A percentile compares a stretch with the other conserved stretches of the same genome.
Conservation (phyloP, 495 filamentous ascomycete genomes). For the Hypomontagnella submonticulosa region DNA sequence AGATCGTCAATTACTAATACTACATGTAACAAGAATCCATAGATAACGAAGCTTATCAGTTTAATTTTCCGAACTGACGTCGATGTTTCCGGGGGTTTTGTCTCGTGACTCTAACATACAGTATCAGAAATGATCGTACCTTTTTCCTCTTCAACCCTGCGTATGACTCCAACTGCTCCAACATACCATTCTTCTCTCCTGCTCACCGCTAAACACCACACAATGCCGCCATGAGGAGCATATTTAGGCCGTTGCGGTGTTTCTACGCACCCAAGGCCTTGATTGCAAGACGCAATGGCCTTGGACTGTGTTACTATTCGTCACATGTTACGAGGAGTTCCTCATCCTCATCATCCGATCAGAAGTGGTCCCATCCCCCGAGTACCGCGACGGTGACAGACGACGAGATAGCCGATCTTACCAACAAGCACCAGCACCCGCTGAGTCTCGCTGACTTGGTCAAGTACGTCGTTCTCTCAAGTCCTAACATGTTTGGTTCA, state of each 20-base stretch:
- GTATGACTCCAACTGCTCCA: constrained; percentile 35
- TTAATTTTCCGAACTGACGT: constrained; percentile 34
- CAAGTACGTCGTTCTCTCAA: constrained; percentile 64
- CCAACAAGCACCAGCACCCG: constrained; percentile 79
- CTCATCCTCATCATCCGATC: constrained; percentile 44
- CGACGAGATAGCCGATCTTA: constrained; percentile 80
- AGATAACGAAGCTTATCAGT: constrained; percentile 21
- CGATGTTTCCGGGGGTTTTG: constrained; percentile 30
- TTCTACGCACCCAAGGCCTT: constrained; percentile 47
- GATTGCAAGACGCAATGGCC: constrained; percentile 28
- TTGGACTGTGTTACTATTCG: constrained; percentile 34
- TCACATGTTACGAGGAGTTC: constrained; percentile 32
- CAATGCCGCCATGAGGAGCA: constrained; percentile 60
- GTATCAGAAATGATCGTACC: constrained; percentile 12
- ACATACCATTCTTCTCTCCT: constrained; percentile 13
- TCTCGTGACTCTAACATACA: constrained; percentile 35
- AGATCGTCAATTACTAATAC: constrained; percentile 16
- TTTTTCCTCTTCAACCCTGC: constrained; percentile 7
- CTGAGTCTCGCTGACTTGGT: constrained; percentile 89
- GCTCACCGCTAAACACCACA: constrained; percentile 37
- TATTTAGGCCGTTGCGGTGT: constrained; percentile 53
- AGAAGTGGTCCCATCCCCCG: constrained; percentile 53
- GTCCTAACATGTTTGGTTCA: constrained; percentile 3
- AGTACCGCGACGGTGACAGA: constrained; percentile 56
- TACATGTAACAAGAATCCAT: not conserved